These are phyloP conservation scores for Scleromitrula shiraiana DNA, from an alignment of 2,329 filamentous ascomycete genomes.

Conservation along the genomic window DNA sequence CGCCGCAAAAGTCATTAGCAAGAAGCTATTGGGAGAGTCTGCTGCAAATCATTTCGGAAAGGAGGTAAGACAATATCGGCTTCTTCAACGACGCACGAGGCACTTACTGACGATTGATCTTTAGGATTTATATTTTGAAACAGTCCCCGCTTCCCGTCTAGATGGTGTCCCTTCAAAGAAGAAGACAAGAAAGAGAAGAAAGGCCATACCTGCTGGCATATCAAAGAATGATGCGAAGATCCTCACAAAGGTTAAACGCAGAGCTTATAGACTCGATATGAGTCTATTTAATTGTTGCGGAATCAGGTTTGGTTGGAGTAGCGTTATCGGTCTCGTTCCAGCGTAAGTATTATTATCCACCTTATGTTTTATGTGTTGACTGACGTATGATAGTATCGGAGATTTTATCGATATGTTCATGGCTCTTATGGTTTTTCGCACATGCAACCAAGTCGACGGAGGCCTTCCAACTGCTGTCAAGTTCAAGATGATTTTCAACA, in stretches of 20 bases:
- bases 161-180: constrained; percentile 51
- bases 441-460: constrained; percentile 67
- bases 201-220: constrained; percentile 74
- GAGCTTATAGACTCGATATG: constrained; percentile 81
- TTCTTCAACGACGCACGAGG: background rate
- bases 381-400: constrained; percentile 49
- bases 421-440: constrained; percentile 65
- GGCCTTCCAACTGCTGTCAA: constrained; percentile 57
- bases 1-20: constrained; percentile 46
- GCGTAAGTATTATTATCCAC: constrained; percentile 47
- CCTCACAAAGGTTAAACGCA: constrained; percentile 76
- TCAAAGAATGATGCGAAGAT: constrained; percentile 74
- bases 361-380: constrained; percentile 7
- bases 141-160: constrained; percentile 65
- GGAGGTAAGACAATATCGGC: constrained; percentile 36
- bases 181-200: constrained; percentile 77
- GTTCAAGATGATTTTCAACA: constrained; percentile 72
- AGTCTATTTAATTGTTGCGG: constrained; percentile 74
- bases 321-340: constrained; percentile 77
- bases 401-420: constrained; percentile 68
- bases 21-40: constrained; percentile 49
- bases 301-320: constrained; percentile 81
- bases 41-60: constrained; percentile 50
- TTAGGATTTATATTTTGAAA: constrained; percentile 86
- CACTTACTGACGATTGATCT: constrained; percentile 9